Evolutionary conservation across 148 eudicot genomes (phyloP), one percentile per base, ranked within the genome.

Genomic region (Vaccinium myrtillus): DNA sequence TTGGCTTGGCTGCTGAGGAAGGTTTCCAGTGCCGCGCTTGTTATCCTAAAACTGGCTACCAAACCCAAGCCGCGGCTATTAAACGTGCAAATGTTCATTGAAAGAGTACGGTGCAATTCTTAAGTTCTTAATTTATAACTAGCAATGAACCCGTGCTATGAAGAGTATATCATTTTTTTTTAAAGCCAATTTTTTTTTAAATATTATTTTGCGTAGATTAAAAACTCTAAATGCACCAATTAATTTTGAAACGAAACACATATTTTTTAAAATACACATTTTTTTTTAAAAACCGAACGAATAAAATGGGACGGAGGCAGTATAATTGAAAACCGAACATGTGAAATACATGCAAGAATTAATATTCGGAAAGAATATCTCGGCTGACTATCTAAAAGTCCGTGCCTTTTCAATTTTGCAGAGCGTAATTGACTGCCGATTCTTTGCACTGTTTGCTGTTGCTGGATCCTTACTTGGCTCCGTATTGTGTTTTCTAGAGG

Each of bases 381-480:
- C 2, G 32, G 27, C 54, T 23, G 79, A 1, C 2, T 12, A 79
- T 56, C 10, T 30, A 10, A 61, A 0, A 49, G 51, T 27, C 39
- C 49, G 12, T 61, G 19, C 3, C 2, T 58, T 80, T 4, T 4
- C 2, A 43, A 19, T 79, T 80, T 6, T 87, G 88, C 93, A 93
- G 96, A 89, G 25, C 39, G 77, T 95, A 11, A 32, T 95, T 8
- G 92, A 95, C 80, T 92, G 94, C 84, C 86, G 98, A 83, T 95
- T 95, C 90, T 92, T 93, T 70, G 88, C 93, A 30, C 81, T 95
- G 79, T 87, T 94, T 16, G 96, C 92, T 2, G 89, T 91, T 69
- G 96, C 65, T 23, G 98, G 98, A 74, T 89, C 95, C 75, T 89
- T 93, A 75, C 61, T 93, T 67, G 96, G 96, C 84, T 95, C 98